phyloP scores from a whole-genome alignment of 2,329 filamentous ascomycete genomes.

The Paradendryphiella salina region DNA sequence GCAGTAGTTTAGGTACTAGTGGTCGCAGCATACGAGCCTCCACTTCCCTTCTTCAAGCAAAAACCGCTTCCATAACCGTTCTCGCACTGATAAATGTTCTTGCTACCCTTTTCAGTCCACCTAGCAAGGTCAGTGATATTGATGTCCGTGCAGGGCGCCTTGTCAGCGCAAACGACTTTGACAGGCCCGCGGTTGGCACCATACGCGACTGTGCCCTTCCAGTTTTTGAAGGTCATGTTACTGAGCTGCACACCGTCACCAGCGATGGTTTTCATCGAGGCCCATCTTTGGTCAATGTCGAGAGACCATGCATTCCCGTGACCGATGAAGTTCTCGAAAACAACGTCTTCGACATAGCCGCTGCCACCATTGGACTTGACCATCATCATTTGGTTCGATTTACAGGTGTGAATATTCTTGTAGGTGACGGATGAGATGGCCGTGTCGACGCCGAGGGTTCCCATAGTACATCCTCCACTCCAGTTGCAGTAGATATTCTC shows the following conservation, averaged over 20 bases:
- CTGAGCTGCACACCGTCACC: conserved; percentile 58
- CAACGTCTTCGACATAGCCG: conserved; percentile 56
- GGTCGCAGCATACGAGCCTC: conserved; percentile 35
- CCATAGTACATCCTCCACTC: conserved; percentile 63
- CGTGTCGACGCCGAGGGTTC: conserved; percentile 56
- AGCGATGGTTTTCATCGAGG: conserved; percentile 45
- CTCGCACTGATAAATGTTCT: conserved; percentile 52
- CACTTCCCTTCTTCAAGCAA: conserved; percentile 49
- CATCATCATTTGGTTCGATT: conserved; percentile 66
- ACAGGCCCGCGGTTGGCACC: conserved; percentile 58
- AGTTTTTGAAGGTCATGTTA: conserved; percentile 60
- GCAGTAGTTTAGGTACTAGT: conserved; percentile 44
- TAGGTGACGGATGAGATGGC: conserved; percentile 59
- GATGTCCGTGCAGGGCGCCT: conserved; percentile 58
- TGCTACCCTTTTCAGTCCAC: conserved; percentile 55
- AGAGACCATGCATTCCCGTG: conserved; percentile 63
- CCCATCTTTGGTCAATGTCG: conserved; percentile 60
- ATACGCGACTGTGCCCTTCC: conserved; percentile 58
- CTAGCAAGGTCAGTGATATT: conserved; percentile 57
- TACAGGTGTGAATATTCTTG: conserved; percentile 61
- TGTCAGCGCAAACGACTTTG: conserved; percentile 56
- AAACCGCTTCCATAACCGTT: conserved; percentile 55
- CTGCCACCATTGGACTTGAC: conserved; percentile 64
- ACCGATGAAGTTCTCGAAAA: conserved; percentile 63
- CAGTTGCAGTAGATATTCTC: conserved; percentile 66